Evolutionary conservation across 2,329 filamentous ascomycete genomes (phyloP).

Genomic region (Bimuria novae-zelandiae): DNA sequence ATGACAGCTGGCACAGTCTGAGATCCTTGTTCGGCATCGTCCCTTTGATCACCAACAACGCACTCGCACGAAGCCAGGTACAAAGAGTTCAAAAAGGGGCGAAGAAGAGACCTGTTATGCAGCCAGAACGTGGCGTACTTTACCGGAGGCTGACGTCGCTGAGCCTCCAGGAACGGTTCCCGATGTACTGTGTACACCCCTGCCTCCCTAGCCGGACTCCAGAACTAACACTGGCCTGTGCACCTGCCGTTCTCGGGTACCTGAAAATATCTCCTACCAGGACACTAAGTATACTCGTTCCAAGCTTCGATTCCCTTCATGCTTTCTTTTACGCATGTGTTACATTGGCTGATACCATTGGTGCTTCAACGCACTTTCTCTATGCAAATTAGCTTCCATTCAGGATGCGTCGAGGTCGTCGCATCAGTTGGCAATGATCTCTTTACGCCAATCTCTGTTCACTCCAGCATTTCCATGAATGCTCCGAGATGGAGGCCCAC

Average conservation of each 20-base stretch:
- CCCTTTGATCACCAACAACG: neutral
- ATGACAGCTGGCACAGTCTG: neutral
- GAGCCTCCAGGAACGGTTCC: constrained; percentile 3
- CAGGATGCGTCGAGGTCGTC: too few species aligned
- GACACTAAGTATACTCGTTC: too few species aligned
- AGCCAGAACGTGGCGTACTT: neutral
- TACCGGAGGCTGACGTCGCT: constrained; percentile 7
- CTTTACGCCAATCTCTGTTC: too few species aligned
- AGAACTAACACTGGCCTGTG: neutral
- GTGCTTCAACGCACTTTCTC: too few species aligned
- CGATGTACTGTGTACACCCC: constrained; percentile 4
- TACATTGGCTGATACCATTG: too few species aligned
- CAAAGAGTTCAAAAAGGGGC: neutral
- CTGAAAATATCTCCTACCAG: neutral
- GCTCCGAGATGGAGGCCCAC: too few species aligned
- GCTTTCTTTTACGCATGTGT: too few species aligned
- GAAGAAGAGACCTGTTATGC: neutral
- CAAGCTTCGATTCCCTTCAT: too few species aligned
- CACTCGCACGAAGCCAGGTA: neutral
- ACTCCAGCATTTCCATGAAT: too few species aligned
- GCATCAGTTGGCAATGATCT: too few species aligned
- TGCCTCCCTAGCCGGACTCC: neutral
- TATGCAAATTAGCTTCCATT: too few species aligned
- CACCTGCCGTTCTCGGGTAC: neutral
- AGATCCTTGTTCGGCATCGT: neutral